These are phyloP conservation scores for Diaporthe capsici DNA, from an alignment of 2,329 filamentous ascomycete species.

Conservation along the genomic window DNA sequence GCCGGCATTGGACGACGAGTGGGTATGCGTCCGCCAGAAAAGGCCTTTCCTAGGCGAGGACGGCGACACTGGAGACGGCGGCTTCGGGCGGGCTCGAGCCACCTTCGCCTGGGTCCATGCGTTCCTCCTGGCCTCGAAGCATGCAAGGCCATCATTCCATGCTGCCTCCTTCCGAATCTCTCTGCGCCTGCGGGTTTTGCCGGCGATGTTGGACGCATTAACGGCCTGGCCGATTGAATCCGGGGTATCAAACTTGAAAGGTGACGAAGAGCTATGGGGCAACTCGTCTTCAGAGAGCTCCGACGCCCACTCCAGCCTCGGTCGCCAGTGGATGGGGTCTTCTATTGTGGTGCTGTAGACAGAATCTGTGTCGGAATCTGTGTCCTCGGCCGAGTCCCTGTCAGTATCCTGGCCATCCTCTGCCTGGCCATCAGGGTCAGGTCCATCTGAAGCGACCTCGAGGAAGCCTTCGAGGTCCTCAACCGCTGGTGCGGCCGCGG, in stretches of 20 bases:
- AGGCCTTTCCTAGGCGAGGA: conserved; percentile 64
- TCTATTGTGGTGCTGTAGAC: conserved; percentile 72
- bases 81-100: conserved; percentile 67
- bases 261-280: conserved; percentile 54
- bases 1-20: conserved; percentile 58
- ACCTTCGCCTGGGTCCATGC: conserved; percentile 86
- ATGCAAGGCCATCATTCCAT: conserved; percentile 88
- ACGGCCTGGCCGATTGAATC: conserved; percentile 61
- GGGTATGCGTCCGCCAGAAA: conserved; percentile 56
- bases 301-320: conserved; percentile 70
- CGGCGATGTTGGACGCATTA: conserved; percentile 59
- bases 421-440: background rate
- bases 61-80: conserved; percentile 55
- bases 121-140: conserved; percentile 83
- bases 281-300: conserved; percentile 67
- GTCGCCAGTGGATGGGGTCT: conserved; percentile 63
- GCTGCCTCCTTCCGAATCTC: conserved; percentile 74
- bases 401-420: conserved; percentile 49
- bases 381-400: conserved; percentile 55
- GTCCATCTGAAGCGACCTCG: conserved; percentile 38
- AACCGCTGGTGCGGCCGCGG: conserved; percentile 6
- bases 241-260: conserved; percentile 66
- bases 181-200: conserved; percentile 69
- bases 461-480: conserved; percentile 32
- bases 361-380: conserved; percentile 62